Conservation (phyloP, 768 basidiomycete species). For the Leccinellum rugosiceps region DNA sequence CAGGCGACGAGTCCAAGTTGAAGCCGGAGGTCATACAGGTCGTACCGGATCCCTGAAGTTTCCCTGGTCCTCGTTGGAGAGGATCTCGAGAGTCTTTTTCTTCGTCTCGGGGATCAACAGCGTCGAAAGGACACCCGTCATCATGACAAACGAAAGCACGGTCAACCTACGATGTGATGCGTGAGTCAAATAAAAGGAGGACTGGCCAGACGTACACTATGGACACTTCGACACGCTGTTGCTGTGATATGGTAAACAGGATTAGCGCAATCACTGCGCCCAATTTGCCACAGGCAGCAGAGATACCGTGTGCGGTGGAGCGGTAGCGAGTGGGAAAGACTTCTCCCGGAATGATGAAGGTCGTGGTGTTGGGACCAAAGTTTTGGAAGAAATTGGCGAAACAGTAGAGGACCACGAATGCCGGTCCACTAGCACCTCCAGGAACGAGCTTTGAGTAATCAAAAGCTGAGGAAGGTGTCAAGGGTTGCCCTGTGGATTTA, state of each 20-base stretch:
- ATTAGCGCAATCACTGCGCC: slow-evolving; percentile 79
- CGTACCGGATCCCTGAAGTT: not conserved
- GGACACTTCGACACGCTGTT: not conserved
- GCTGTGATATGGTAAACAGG: not conserved
- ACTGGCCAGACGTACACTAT: not conserved
- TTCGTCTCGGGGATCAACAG: slow-evolving; percentile 76
- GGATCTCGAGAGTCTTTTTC: slow-evolving; percentile 53
- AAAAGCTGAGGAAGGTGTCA: slow-evolving; percentile 45
- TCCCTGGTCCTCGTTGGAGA: slow-evolving; percentile 53
- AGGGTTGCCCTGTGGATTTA: not conserved
- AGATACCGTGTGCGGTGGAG: slow-evolving; percentile 77
- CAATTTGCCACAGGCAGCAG: slow-evolving; percentile 75
- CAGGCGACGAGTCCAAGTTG: not conserved
- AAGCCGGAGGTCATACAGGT: not conserved
- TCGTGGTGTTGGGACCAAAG: slow-evolving; percentile 76
- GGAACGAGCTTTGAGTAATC: slow-evolving; percentile 47
- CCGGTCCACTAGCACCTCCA: slow-evolving; percentile 35
- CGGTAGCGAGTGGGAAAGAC: slow-evolving; percentile 84
- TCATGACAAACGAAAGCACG: slow-evolving; percentile 78
- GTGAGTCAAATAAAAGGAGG: not conserved
- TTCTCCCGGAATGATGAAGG: slow-evolving; percentile 77
- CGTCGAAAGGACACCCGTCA: slow-evolving; percentile 76
- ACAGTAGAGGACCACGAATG: slow-evolving; percentile 75
- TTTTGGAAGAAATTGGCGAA: slow-evolving; percentile 84
- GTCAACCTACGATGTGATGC: slow-evolving; percentile 36